phyloP scores from a whole-genome alignment of 805 yeast genomes.

The Zygotorulaspora chibaensis region DNA sequence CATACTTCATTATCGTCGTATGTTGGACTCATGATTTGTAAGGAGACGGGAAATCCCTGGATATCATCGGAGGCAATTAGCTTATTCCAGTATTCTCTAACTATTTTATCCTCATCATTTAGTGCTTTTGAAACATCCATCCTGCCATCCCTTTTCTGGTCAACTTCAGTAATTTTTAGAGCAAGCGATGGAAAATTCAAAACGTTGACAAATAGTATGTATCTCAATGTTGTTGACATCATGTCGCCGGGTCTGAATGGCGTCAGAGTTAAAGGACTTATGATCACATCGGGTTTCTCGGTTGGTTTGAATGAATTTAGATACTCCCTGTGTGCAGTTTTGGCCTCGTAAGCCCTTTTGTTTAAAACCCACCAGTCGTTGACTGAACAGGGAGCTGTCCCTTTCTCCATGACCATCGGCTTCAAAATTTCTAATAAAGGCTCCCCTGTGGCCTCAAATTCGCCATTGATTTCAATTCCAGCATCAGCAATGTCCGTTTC shows the following conservation, averaged over 20 bases:
- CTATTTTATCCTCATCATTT: conserved; percentile 11
- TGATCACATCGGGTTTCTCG: conserved; percentile 13
- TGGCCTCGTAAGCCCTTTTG: conserved; percentile 12
- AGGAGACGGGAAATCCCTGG: conserved; percentile 14
- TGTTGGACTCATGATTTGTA: conserved; percentile 17
- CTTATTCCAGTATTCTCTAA: conserved; percentile 14
- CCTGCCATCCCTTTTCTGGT: conserved; percentile 5
- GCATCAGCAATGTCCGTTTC: conserved; percentile 20
- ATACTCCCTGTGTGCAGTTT: conserved; percentile 14
- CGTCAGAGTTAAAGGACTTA: conserved; percentile 13
- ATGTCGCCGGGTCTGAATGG: conserved; percentile 18
- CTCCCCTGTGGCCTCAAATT: conserved; percentile 14
- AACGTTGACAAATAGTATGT: conserved; percentile 15
- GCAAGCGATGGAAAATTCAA: conserved; percentile 17
- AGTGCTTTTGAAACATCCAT: conserved; percentile 9
- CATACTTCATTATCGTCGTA: conserved; percentile 16
- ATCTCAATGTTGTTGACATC: conserved; percentile 15
- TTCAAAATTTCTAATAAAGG: conserved; percentile 15
- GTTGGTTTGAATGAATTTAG: conserved; percentile 10
- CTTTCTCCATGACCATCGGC: conserved; percentile 9
- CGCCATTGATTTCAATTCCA: conserved; percentile 15
- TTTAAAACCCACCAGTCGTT: conserved; percentile 20
- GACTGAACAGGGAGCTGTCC: conserved; percentile 10
- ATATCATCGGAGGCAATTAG: conserved; percentile 9
- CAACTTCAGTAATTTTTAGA: conserved; percentile 9